Evolutionary conservation across 163 green algal genomes (phyloP).

Genomic region (Scenedesmus sp.): DNA sequence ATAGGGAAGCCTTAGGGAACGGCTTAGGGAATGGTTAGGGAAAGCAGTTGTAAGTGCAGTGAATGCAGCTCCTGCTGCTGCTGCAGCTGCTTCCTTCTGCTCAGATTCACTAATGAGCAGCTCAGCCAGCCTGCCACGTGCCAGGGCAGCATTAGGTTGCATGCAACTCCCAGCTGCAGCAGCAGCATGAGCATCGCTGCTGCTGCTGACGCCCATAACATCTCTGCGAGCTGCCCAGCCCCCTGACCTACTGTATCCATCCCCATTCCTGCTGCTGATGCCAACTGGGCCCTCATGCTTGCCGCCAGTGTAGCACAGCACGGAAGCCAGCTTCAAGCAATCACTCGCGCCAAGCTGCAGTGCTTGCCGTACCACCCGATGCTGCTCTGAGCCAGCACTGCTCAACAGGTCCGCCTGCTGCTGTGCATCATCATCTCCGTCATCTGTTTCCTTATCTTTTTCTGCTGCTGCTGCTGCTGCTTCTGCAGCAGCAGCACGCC

Average conservation of each 20-base stretch:
- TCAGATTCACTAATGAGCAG: not conserved
- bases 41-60: no score
- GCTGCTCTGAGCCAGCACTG: not conserved
- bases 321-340: not conserved
- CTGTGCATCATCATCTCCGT: not conserved
- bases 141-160: no score
- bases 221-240: no score
- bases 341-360: not conserved
- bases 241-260: not conserved
- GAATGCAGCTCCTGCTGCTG: not conserved
- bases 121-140: not conserved
- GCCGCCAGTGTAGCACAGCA: not conserved
- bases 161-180: not conserved
- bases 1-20: no score
- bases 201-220: not conserved
- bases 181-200: not conserved
- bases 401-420: not conserved
- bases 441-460: not conserved
- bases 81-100: not conserved
- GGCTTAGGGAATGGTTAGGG: no score
- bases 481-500: no score
- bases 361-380: not conserved
- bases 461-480: not conserved
- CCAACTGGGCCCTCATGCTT: not conserved
- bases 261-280: not conserved